Percentiles rank a stretch among this genome's conserved stretches.
phyloP scores from a whole-genome alignment of 1,284 basidiomycete genomes.

The Naganishia sp. region DNA sequence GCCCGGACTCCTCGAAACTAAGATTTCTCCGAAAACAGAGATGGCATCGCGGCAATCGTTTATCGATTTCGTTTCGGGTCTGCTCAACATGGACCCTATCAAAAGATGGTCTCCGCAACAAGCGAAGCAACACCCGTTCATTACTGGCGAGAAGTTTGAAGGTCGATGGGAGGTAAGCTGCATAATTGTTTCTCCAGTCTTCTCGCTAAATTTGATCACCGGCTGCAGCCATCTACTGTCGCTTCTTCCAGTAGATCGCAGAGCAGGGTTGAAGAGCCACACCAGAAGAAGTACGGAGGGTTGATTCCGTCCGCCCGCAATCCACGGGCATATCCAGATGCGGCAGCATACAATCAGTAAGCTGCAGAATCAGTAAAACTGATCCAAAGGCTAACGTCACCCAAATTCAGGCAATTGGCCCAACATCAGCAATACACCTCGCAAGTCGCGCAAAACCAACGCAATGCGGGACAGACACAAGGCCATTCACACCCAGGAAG shows the following conservation, averaged over 20 bases:
- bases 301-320: conserved; percentile 70
- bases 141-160: conserved; percentile 92
- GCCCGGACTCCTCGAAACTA: background rate
- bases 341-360: conserved; percentile 83
- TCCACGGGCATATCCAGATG: conserved; percentile 83
- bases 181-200: background rate
- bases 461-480: conserved; percentile 33
- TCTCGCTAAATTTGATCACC: background rate
- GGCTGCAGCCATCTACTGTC: background rate
- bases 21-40: conserved; percentile 59
- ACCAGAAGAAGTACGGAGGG: conserved; percentile 90
- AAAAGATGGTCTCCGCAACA: conserved; percentile 97
- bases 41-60: conserved; percentile 91
- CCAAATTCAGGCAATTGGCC: conserved; percentile 64
- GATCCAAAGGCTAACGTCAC: background rate
- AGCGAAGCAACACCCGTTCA: conserved; percentile 93
- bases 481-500: background rate
- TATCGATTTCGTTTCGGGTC: conserved; percentile 94
- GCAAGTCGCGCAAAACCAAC: conserved; percentile 44
- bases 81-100: conserved; percentile 91
- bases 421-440: conserved; percentile 93
- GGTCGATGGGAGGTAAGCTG: conserved; percentile 78
- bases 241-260: conserved; percentile 5
- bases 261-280: background rate
- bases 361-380: background rate